These are phyloP conservation scores for Pogostemon cablin DNA, from an alignment of 257 asterid species.

Conservation along the genomic window DNA sequence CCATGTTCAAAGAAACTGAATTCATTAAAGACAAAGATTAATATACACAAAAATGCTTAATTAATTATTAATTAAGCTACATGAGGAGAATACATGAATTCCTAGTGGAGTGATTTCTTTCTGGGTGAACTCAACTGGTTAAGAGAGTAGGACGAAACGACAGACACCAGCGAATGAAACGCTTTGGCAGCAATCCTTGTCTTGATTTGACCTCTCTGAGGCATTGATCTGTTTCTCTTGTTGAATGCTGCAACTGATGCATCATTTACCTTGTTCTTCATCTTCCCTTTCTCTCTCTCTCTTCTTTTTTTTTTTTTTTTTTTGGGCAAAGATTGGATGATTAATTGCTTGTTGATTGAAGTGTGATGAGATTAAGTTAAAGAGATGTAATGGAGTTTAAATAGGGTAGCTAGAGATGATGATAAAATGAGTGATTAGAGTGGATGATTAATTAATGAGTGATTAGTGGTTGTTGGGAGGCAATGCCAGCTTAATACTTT, in stretches of 20 bases:
- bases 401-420: background rate
- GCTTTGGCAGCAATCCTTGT: constrained; percentile 62
- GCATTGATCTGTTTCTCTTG: constrained; percentile 40
- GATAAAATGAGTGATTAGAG: background rate
- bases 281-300: background rate
- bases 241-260: constrained; percentile 24
- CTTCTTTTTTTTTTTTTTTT: background rate
- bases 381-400: background rate
- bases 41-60: too few species aligned
- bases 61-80: too few species aligned
- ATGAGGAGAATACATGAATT: background rate
- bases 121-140: constrained; percentile 37
- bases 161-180: constrained; percentile 46
- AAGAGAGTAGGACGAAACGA: constrained; percentile 31
- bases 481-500: background rate
- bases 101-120: constrained; percentile 37
- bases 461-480: background rate
- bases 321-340: too few species aligned
- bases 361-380: background rate
- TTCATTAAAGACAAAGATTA: too few species aligned
- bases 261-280: constrained; percentile 39
- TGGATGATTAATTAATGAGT: background rate
- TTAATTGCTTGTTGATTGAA: background rate
- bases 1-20: too few species aligned
- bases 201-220: constrained; percentile 67